Base-by-base conservation (phyloP, 2,329 filamentous ascomycete genomes). In the Tolypocladium cylindrosporum region DNA sequence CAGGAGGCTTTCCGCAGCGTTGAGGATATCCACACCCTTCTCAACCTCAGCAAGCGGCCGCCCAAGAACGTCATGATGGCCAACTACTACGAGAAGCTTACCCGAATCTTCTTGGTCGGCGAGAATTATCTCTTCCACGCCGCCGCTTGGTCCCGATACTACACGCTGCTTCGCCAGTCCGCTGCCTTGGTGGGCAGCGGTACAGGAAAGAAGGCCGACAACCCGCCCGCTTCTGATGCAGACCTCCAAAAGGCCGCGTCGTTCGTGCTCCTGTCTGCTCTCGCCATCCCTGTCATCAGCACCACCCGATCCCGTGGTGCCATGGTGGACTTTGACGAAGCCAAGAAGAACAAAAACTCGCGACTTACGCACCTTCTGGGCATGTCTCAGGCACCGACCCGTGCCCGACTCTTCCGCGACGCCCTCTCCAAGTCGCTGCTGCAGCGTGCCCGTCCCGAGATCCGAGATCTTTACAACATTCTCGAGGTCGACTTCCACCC, bases 21-120 rank as follows among this genome's bases (percentile, higher is more conserved):
- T 55, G 94, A 99, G 78, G 94, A 99, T 72, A 97, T 97, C 66
- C 94, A 99, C 79, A 97, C 92, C 55, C 85, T 99, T 57, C 86
- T 99, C 65, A 97, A 88, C 79, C 83, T 97, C 66, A 97, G 93
- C 87, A 97, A 97, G 84, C 90, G 94, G 58, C 92, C 92, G 43
- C 88, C 94, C 57, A 97, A 97, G 87, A 97, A 97, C 73, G 82
- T 97, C 71, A 97, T 99, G 94, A 99, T 99, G 94, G 94, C 94
- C 77, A 99, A 97, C 80, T 99, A 99, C 83, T 99, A 97, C 76
- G 94, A 99, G 82, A 97, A 97, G 79, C 86, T 99, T 59, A 97
- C 94, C 45, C 87, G 92, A 63, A 99, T 99, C 74, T 99, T 99
- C 83, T 85, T 99, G 62, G 94, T 97, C 65, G 96, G 93, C 74